These are phyloP conservation scores for Colletotrichum spinosum DNA, from an alignment of 2,329 filamentous ascomycete genomes.

Conservation along the genomic window DNA sequence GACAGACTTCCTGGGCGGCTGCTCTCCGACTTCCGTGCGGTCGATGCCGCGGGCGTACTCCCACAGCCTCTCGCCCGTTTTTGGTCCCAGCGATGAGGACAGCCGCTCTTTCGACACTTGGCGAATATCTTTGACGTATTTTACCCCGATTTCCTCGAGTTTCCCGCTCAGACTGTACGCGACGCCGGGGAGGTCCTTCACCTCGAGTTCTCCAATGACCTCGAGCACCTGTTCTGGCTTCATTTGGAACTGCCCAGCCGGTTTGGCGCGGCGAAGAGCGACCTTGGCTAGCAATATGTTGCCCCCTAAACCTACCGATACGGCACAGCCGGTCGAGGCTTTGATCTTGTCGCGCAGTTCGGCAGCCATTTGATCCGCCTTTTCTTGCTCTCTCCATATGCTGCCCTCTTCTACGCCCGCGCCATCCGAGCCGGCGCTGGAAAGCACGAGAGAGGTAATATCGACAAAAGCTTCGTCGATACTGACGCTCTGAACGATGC, in stretches of 20 bases:
- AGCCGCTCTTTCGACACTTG: slow-evolving; percentile 82
- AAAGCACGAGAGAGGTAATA: slow-evolving; percentile 77
- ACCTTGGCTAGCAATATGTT: slow-evolving; percentile 95
- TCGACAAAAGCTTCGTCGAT: slow-evolving; percentile 96
- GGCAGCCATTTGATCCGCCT: slow-evolving; percentile 78
- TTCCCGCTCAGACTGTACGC: slow-evolving; percentile 89
- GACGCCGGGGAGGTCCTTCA: slow-evolving; percentile 90
- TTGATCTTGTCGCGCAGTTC: slow-evolving; percentile 77
- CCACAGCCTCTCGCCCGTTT: slow-evolving; percentile 91
- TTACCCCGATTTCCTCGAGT: slow-evolving; percentile 87
- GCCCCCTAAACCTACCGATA: slow-evolving; percentile 91
- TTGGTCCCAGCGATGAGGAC: slow-evolving; percentile 81
- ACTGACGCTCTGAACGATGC: slow-evolving; percentile 93
- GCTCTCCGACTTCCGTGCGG: slow-evolving; percentile 84
- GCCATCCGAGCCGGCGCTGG: slow-evolving; percentile 74
- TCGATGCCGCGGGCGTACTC: slow-evolving; percentile 94
- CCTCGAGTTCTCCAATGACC: slow-evolving; percentile 81
- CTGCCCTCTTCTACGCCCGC: slow-evolving; percentile 73
- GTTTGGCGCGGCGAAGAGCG: slow-evolving; percentile 90
- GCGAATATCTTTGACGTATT: slow-evolving; percentile 84
- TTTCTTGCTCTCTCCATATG: slow-evolving; percentile 81
- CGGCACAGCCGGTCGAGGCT: slow-evolving; percentile 81
- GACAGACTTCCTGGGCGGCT: slow-evolving; percentile 89
- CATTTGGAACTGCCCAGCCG: slow-evolving; percentile 91
- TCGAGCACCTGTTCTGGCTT: slow-evolving; percentile 82